These are phyloP conservation scores for Paxillus involutus DNA, from an alignment of 768 basidiomycete genomes.

Conservation along the genomic window DNA sequence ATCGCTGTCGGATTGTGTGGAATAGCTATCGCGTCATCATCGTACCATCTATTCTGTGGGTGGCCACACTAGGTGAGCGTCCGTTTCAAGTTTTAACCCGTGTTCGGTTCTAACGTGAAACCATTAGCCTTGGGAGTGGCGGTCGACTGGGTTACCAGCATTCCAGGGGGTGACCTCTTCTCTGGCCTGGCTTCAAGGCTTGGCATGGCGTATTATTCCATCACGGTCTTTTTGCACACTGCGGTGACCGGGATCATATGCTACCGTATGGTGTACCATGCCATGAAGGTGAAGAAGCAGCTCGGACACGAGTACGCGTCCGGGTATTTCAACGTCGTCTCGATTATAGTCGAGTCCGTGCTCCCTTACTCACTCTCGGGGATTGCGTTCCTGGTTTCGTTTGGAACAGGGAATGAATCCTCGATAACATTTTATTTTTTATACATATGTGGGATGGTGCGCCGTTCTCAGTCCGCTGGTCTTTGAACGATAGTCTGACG, in stretches of 20 bases:
- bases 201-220: conserved; percentile 19
- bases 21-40: conserved; percentile 12
- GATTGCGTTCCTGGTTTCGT: conserved; percentile 22
- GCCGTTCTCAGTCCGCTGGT: neutral
- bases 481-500: neutral
- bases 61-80: conserved; percentile 27
- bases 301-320: conserved; percentile 23
- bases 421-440: conserved; percentile 17
- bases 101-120: too few species aligned
- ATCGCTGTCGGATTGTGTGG: conserved; percentile 39
- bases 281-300: conserved; percentile 3
- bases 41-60: conserved; percentile 21
- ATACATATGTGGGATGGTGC: conserved; percentile 24
- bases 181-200: neutral
- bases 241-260: conserved; percentile 20
- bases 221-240: conserved; percentile 20
- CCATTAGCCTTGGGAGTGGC: too few species aligned
- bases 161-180: conserved; percentile 18
- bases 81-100: too few species aligned
- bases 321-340: conserved; percentile 16
- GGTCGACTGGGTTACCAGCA: too few species aligned
- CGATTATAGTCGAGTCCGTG: conserved; percentile 23
- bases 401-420: conserved; percentile 11
- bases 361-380: conserved; percentile 26
- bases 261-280: conserved; percentile 15